These are phyloP conservation scores for Trichoderma harzianum DNA, from an alignment of 2,329 filamentous ascomycete genomes.

Conservation along the genomic window DNA sequence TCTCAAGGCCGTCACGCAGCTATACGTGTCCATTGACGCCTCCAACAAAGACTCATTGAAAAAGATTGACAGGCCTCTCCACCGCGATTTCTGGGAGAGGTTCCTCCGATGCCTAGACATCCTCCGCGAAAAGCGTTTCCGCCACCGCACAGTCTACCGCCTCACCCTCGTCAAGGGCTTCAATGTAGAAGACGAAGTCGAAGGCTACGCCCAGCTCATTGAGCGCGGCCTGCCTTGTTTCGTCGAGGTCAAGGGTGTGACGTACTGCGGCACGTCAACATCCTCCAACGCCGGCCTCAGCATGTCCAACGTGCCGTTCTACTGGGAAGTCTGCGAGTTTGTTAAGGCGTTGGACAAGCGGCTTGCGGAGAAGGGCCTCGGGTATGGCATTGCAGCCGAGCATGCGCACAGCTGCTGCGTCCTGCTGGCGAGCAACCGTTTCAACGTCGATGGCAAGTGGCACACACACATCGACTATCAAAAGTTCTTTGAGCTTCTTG, in stretches of 20 bases:
- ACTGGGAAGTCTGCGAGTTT: conserved; percentile 83
- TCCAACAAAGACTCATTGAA: conserved; percentile 84
- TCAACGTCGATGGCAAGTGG: conserved; percentile 75
- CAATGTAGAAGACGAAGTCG: conserved; percentile 90
- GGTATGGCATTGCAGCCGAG: conserved; percentile 90
- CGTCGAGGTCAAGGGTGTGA: conserved; percentile 94
- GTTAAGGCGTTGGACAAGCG: conserved; percentile 70
- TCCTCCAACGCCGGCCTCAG: conserved; percentile 80
- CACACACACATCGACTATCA: conserved; percentile 90
- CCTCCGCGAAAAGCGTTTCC: conserved; percentile 74
- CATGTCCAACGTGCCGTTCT: conserved; percentile 98
- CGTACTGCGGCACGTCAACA: conserved; percentile 89
- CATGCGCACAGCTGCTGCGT: conserved; percentile 95
- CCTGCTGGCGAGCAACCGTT: conserved; percentile 77
- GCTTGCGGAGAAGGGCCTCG: conserved; percentile 65
- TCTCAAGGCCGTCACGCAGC: conserved; percentile 82
- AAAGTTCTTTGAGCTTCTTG: conserved; percentile 79
- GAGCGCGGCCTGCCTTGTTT: conserved; percentile 85
- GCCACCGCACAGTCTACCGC: conserved; percentile 90
- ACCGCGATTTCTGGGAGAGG: conserved; percentile 96
- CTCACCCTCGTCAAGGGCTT: conserved; percentile 96
- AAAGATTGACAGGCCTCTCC: conserved; percentile 85
- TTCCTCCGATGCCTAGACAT: conserved; percentile 91
- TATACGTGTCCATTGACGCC: conserved; percentile 95
- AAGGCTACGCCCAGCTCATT: conserved; percentile 86